Evolutionary conservation across 257 asterid genomes (phyloP), one percentile per base, ranked within the genome.

Genomic region (Verbascum thapsus): DNA sequence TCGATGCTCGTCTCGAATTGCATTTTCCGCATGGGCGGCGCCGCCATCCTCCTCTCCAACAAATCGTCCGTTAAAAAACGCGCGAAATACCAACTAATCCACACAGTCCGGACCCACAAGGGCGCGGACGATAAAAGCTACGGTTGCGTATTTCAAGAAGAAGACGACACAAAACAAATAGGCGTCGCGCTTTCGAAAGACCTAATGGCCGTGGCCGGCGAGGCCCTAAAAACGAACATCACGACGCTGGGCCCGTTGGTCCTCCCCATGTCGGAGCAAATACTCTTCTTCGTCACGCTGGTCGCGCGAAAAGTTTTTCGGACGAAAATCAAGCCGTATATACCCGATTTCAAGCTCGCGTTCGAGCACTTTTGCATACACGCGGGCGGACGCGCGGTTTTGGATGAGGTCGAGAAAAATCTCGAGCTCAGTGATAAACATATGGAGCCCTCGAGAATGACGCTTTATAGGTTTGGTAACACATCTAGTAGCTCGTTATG

Each of bases 371-470:
- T 78, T 17, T 74, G 75, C 66, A 68, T 74, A 19, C 84, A 78
- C 32, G 81, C 84, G 0, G 78, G 80, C 15, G 81, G 80, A 3
- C 71, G 74, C 66, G 78, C 67, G 0, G 76, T 72, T 35, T 5
- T 78, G 41, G 81, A 78, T 51, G 74, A 45, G 13, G 4, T 72
- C 0, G 70, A 78, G 63, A 78, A 68, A 69, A 72, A 64, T 19
- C 56, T 78, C 0, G 7, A 56, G 7, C 64, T 78, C 0, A 42
- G 42, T 0, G 56, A 71, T 23, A 60, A 74, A 69, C 81, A 74
- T 11, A 64, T 78, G 78, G 80, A 78, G 63, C 81, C 84, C 0
- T 78, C 83, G 38, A 74, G 83, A 50, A 78, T 78, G 83, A 74
- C 84, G 0, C 74, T 78, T 0, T 74, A 49, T 6, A 67, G 81